phyloP scores from a whole-genome alignment of 148 eudicot genomes.

The Cornus suecica region DNA sequence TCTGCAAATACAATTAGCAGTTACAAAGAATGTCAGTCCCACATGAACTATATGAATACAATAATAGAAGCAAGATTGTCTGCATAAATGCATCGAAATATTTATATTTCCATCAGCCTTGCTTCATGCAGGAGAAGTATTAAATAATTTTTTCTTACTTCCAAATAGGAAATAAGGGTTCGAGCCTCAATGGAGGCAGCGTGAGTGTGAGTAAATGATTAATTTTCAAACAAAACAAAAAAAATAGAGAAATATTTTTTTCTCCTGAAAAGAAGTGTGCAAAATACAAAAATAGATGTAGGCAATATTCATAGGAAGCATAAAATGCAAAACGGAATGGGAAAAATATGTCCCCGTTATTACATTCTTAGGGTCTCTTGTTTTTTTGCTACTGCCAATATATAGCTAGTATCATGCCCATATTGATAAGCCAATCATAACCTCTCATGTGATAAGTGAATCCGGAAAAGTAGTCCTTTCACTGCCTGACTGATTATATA shows the following conservation, averaged over 20 bases:
- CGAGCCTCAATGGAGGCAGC: too few relatives aligned
- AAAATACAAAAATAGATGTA: too few relatives aligned
- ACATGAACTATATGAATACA: neutral
- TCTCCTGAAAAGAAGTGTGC: too few relatives aligned
- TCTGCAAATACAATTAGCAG: constrained; percentile 32
- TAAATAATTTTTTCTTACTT: neutral
- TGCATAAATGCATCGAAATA: neutral
- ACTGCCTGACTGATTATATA: neutral
- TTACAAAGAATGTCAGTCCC: neutral
- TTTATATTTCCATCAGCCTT: neutral
- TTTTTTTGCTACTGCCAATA: too few relatives aligned
- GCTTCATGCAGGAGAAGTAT: neutral
- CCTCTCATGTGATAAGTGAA: neutral
- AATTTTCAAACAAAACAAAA: too few relatives aligned
- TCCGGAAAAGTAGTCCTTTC: neutral
- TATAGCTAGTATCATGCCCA: neutral
- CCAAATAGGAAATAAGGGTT: too few relatives aligned
- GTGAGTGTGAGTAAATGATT: too few relatives aligned
- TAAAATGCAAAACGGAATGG: neutral
- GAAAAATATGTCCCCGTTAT: neutral
- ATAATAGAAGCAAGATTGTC: constrained; percentile 1
- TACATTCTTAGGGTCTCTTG: neutral
- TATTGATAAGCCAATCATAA: neutral
- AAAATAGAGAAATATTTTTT: too few relatives aligned
- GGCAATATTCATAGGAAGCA: neutral